Evolutionary conservation across 495 filamentous ascomycete species (phyloP).

Genomic region (Articulospora tetracladia): DNA sequence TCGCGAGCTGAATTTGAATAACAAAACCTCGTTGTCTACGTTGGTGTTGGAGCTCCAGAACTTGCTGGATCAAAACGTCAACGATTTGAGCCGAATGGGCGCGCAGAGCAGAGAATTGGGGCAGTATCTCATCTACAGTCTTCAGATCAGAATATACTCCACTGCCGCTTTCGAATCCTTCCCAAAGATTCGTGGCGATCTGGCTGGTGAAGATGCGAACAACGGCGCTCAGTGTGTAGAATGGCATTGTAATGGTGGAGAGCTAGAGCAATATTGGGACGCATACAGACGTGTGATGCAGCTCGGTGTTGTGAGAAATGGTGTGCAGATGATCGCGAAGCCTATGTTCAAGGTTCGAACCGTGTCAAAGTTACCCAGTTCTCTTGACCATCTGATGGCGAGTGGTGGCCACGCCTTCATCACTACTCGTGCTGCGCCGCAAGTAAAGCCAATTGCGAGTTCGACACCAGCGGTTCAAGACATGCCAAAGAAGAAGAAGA

Average conservation of each 20-base stretch:
- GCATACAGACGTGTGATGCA: not conserved
- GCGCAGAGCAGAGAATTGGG: not conserved
- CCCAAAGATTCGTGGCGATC: not conserved
- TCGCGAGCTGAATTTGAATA: not conserved
- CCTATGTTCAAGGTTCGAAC: constrained; percentile 4
- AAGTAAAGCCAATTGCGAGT: not conserved
- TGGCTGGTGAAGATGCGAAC: not conserved
- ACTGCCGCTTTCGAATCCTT: not conserved
- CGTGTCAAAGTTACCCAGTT: not conserved
- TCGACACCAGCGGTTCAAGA: no score
- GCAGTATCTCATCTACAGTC: not conserved
- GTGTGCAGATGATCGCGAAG: not conserved
- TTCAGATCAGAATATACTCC: not conserved
- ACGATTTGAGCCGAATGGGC: not conserved
- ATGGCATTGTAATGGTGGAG: not conserved
- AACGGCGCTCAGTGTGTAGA: not conserved
- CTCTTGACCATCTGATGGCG: not conserved
- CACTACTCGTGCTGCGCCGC: not conserved
- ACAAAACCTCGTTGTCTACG: not conserved
- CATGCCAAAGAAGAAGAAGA: not conserved
- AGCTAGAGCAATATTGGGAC: not conserved
- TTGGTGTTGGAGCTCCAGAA: not conserved
- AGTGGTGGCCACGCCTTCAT: not conserved
- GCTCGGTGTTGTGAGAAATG: not conserved
- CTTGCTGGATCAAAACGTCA: not conserved